Evolutionary conservation across 202 grass and related monocot genomes (phyloP).

Genomic region (Brachypodium distachyon): DNA sequence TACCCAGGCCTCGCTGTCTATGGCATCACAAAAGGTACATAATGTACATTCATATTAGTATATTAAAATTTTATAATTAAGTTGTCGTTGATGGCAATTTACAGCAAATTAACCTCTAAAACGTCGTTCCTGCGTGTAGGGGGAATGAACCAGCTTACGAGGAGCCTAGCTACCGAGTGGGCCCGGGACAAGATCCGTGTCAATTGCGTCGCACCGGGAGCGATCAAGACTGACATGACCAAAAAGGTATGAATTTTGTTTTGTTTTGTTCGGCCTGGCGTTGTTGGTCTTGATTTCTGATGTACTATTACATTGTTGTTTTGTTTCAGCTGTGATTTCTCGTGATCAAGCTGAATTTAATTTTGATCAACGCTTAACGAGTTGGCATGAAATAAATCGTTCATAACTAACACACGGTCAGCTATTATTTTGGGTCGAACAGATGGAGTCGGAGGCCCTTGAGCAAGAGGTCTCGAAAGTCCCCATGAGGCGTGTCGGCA

Average conservation of each 20-base stretch:
- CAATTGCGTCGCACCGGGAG: conserved; percentile 1
- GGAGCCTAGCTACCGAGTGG: conserved; percentile 30
- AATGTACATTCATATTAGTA: neutral
- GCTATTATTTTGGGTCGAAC: neutral
- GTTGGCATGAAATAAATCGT: too few relatives aligned
- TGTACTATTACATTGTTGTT: neutral
- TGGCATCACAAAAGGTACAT: conserved; percentile 22
- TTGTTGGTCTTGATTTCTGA: neutral
- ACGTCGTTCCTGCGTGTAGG: neutral
- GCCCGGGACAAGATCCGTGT: conserved; percentile 16
- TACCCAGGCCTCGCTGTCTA: neutral
- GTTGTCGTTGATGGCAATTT: too few relatives aligned
- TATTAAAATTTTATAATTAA: neutral
- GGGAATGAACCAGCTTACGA: conserved; percentile 27
- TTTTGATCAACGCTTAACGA: too few relatives aligned
- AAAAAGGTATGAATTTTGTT: too few relatives aligned
- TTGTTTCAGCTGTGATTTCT: neutral
- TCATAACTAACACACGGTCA: neutral
- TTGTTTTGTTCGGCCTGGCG: too few relatives aligned
- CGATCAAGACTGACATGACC: neutral
- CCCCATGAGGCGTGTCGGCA: neutral
- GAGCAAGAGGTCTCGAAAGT: neutral
- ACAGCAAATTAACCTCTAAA: too few relatives aligned
- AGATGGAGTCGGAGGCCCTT: neutral
- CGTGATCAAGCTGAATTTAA: neutral